Evolutionary conservation across 2,329 filamentous ascomycete species (phyloP), one percentile per base, ranked within the genome.

Genomic region (Monilinia fructigena): DNA sequence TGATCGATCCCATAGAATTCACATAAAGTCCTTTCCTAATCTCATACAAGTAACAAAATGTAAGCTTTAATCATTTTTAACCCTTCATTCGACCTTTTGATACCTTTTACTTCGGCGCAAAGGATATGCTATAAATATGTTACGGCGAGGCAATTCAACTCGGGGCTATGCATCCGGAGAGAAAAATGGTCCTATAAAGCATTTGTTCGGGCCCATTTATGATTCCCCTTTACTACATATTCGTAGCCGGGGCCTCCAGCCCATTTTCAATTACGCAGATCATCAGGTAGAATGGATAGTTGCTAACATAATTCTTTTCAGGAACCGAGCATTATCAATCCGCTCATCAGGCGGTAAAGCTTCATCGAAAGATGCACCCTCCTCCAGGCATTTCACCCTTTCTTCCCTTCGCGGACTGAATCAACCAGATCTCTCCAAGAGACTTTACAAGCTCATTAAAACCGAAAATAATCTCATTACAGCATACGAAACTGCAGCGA

Each of bases 401-500:
- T 88, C 86, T 71, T 95, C 92, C 26, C 87, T 99, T 65, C 92
- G 94, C 62, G 92, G 92, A 66, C 86, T 89, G 59, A 85, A 89
- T 73, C 92, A 97, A 76, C 92, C 93, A 5, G 93, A 97, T 78
- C 86, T 97, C 38, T 93, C 91, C 74, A 92, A 91, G 78, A 91
- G 89, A 77, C 87, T 99, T 62, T 96, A 89, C 83, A 90, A 89
- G 73, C 85, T 99, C 68, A 97, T 98, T 83, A 99, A 99, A 82
- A 91, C 90, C 60, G 90, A 96, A 79, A 98, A 97, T 82, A 88
- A 90, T 76, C 88, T 93, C 47, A 93, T 98, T 74, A 83, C 85
- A 60, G 90, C 91, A 59, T 90, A 97, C 80, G 92, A 97, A 80
- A 81, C 86, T 8, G 95, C 94, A 8, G 92, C 89, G 59, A 90